Evolutionary conservation across 2,329 filamentous ascomycete species (phyloP).

Genomic region (Alternaria consortialis): DNA sequence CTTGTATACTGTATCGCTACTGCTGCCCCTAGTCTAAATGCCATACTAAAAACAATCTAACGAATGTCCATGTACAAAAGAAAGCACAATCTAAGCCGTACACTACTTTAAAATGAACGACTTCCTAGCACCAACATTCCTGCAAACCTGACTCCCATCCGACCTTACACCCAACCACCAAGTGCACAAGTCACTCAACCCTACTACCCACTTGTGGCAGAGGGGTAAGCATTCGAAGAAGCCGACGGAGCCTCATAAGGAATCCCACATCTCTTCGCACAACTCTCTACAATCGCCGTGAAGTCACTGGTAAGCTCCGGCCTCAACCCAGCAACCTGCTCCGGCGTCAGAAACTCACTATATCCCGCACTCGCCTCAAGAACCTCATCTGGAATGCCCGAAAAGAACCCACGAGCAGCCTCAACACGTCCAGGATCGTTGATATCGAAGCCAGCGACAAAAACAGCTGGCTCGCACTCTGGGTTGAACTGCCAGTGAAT

Average conservation of each 20-base stretch:
- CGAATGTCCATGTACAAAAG: conserved; percentile 6
- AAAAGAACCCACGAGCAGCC: conserved; percentile 47
- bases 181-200: neutral
- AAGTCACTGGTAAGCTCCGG: conserved; percentile 27
- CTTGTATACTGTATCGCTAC: too few species aligned
- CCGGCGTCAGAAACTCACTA: conserved; percentile 28
- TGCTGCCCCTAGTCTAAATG: neutral
- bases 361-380: conserved; percentile 23
- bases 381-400: conserved; percentile 27
- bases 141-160: neutral
- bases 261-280: conserved; percentile 33
- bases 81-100: neutral
- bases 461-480: conserved; percentile 51
- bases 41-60: neutral
- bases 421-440: conserved; percentile 49
- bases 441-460: conserved; percentile 49
- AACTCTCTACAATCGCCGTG: conserved; percentile 26
- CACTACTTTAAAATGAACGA: neutral
- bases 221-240: neutral
- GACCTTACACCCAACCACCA: rapidly evolving
- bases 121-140: neutral
- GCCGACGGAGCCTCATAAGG: conserved; percentile 10
- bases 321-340: conserved; percentile 22
- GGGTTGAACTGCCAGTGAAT: conserved; percentile 57
- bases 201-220: neutral